phyloP scores from a whole-genome alignment of 495 filamentous ascomycete genomes.

The Hypomontagnella monticulosa region DNA sequence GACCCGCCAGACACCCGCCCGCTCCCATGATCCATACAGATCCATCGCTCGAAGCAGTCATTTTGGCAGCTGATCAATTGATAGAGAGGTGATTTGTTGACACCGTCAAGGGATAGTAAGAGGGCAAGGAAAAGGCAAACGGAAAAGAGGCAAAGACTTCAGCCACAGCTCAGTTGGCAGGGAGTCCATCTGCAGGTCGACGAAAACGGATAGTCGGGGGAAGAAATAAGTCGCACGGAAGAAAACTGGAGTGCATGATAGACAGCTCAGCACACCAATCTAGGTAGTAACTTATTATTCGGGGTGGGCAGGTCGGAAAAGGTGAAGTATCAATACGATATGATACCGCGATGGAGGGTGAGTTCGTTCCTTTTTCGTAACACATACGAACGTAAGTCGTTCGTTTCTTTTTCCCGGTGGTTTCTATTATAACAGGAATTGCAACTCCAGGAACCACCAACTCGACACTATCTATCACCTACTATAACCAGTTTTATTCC shows the following conservation, averaged over 20 bases:
- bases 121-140: conserved; percentile 20
- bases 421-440: conserved; percentile 36
- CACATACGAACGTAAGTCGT: conserved; percentile 5
- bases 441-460: conserved; percentile 24
- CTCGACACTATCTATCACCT: conserved; percentile 36
- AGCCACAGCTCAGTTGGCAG: conserved; percentile 32
- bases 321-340: conserved; percentile 14
- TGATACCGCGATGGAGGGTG: conserved; percentile 24
- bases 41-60: conserved; percentile 28
- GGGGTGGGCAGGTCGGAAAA: conserved; percentile 32
- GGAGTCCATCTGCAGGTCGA: conserved; percentile 42
- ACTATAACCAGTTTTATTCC: conserved; percentile 32
- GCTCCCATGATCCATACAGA: conserved; percentile 36
- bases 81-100: conserved; percentile 34
- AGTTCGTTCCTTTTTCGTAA: not conserved
- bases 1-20: conserved; percentile 20
- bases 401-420: conserved; percentile 23
- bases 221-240: conserved; percentile 37
- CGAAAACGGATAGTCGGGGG: conserved; percentile 39
- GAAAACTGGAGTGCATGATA: conserved; percentile 44
- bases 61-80: conserved; percentile 44
- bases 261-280: conserved; percentile 44
- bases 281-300: conserved; percentile 17
- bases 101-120: conserved; percentile 4
- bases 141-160: conserved; percentile 37